A percentile compares a stretch with the other conserved stretches of the same genome.
Conservation (phyloP, 164 flowering plant species). For the Macadamia integrifolia region DNA sequence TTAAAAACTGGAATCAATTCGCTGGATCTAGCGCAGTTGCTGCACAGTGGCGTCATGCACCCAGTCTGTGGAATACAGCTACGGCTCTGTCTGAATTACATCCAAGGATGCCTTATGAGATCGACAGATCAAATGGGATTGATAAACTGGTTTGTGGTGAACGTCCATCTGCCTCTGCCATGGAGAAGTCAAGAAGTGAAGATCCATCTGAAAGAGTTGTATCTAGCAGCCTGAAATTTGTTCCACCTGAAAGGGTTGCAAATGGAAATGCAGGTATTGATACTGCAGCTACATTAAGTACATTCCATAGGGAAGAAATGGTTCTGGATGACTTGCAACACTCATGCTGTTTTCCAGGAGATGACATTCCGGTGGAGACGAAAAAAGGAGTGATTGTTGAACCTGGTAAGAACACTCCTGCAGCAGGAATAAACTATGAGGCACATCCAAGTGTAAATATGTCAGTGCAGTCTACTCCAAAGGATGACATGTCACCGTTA, state of each 20-base stretch:
- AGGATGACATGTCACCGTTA: constrained; percentile 40
- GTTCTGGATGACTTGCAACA: constrained; percentile 13
- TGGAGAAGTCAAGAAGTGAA: constrained; percentile 41
- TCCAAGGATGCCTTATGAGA: constrained; percentile 39
- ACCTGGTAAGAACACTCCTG: constrained; percentile 17
- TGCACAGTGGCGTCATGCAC: constrained; percentile 57
- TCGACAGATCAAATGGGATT: constrained; percentile 29
- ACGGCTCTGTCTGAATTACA: constrained; percentile 40
- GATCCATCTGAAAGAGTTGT: constrained; percentile 37
- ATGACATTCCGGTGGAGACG: constrained; percentile 11
- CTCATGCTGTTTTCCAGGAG: constrained; percentile 7
- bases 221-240: constrained; percentile 35
- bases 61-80: constrained; percentile 42
- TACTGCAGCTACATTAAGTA: constrained; percentile 7
- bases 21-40: constrained; percentile 51
- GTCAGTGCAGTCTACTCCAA: constrained; percentile 26
- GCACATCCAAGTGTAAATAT: constrained; percentile 29
- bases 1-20: constrained; percentile 51
- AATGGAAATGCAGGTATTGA: constrained; percentile 43
- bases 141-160: constrained; percentile 31
- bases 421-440: constrained; percentile 36
- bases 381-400: constrained; percentile 16
- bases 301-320: constrained; percentile 14
- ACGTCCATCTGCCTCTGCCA: constrained; percentile 24
- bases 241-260: constrained; percentile 31